Evolutionary conservation across 805 yeast species (phyloP).

Genomic region (Kluyveromyces siamensis): DNA sequence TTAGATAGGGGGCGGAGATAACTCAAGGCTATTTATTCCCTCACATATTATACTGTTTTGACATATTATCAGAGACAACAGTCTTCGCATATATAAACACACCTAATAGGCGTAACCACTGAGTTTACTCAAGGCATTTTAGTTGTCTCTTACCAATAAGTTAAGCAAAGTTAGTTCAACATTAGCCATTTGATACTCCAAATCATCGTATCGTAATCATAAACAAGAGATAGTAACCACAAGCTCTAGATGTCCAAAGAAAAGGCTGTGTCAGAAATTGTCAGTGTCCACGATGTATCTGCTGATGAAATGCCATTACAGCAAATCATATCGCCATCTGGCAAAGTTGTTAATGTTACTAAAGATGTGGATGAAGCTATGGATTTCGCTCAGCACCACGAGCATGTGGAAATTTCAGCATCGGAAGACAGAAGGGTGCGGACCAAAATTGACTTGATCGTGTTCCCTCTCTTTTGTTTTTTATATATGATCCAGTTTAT

Average conservation of each 20-base stretch:
- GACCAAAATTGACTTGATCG: slow-evolving; percentile 42
- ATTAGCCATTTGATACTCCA: too few relatives aligned
- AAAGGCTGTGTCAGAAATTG: neutral
- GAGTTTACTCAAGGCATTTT: too few relatives aligned
- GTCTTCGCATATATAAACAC: too few relatives aligned
- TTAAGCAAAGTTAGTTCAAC: too few relatives aligned
- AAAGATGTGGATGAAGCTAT: slow-evolving; percentile 41
- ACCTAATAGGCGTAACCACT: too few relatives aligned
- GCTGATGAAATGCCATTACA: neutral
- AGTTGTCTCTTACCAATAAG: too few relatives aligned
- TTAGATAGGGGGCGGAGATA: too few relatives aligned
- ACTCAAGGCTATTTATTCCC: too few relatives aligned
- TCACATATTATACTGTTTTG: too few relatives aligned
- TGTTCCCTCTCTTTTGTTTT: slow-evolving; percentile 43
- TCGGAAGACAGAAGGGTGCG: slow-evolving; percentile 29
- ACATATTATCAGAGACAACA: too few relatives aligned
- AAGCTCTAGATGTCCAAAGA: neutral
- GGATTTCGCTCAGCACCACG: slow-evolving; percentile 31
- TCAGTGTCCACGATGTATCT: neutral
- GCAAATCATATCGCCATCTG: slow-evolving; percentile 20
- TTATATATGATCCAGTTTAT: slow-evolving; percentile 46
- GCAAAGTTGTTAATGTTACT: slow-evolving; percentile 19
- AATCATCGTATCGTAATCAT: too few relatives aligned
- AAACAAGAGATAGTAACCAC: too few relatives aligned
- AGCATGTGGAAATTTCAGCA: slow-evolving; percentile 22